phyloP scores from a whole-genome alignment of 2,329 filamentous ascomycete genomes.

The Penicillium hesseltinei region DNA sequence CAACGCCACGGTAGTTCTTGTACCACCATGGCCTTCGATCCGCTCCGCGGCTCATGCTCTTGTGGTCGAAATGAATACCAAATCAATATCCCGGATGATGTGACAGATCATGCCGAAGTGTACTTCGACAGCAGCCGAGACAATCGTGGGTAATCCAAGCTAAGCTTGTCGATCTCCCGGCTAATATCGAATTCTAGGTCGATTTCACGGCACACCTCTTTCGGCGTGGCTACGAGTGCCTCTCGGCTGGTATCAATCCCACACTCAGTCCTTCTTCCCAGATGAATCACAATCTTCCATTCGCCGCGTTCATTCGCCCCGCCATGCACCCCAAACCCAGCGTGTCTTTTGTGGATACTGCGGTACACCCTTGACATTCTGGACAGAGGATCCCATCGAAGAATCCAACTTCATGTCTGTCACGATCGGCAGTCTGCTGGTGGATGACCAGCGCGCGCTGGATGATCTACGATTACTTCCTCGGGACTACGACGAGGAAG shows the following conservation, averaged over 20 bases:
- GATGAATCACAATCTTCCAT: conserved; percentile 72
- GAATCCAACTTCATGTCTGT: conserved; percentile 79
- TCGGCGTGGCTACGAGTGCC: conserved; percentile 82
- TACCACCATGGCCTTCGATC: conserved; percentile 37
- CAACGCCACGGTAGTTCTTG: conserved; percentile 9
- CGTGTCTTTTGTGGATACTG: conserved; percentile 90
- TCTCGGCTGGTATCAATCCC: conserved; percentile 74
- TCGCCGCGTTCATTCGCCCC: conserved; percentile 64
- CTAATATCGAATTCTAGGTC: conserved; percentile 44
- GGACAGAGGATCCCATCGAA: conserved; percentile 68
- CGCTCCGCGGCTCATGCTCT: conserved; percentile 73
- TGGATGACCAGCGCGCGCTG: conserved; percentile 68
- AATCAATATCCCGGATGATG: conserved; percentile 64
- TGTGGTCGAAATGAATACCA: conserved; percentile 84
- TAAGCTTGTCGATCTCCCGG: conserved; percentile 8
- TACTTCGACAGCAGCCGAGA: conserved; percentile 70
- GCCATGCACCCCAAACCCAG: conserved; percentile 57
- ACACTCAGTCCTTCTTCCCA: conserved; percentile 70
- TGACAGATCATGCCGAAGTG: conserved; percentile 60
- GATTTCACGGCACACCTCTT: conserved; percentile 67
- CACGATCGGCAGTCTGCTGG: conserved; percentile 72
- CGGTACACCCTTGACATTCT: conserved; percentile 79
- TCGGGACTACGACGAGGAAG: conserved; percentile 41
- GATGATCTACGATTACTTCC: conserved; percentile 74
- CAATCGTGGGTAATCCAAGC: conserved; percentile 63